Conservation (phyloP, 176 grass and related monocot genomes). For the Triticum urartu region DNA sequence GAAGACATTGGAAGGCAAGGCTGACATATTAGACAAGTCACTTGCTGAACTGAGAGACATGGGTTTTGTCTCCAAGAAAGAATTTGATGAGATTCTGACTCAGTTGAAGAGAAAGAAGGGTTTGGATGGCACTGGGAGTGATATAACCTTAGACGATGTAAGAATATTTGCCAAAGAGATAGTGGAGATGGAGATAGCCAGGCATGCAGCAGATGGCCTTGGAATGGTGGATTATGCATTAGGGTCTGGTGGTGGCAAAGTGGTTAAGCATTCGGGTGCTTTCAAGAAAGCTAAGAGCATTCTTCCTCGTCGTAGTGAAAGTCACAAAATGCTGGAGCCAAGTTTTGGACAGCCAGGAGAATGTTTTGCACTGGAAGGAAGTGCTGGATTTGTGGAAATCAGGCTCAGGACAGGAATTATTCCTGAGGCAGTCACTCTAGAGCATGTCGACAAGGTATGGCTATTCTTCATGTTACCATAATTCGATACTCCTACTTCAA, state of each 20-base stretch:
- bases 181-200: slow-evolving; percentile 87
- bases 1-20: slow-evolving; percentile 63
- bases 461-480: background rate
- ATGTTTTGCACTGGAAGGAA: slow-evolving; percentile 89
- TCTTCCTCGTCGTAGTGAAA: slow-evolving; percentile 27
- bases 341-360: slow-evolving; percentile 96
- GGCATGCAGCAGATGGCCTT: slow-evolving; percentile 88
- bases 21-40: slow-evolving; percentile 63
- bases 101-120: slow-evolving; percentile 60
- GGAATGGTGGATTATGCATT: slow-evolving; percentile 94
- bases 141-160: slow-evolving; percentile 68
- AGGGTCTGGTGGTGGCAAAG: slow-evolving; percentile 71
- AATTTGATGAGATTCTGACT: slow-evolving; percentile 66
- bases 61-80: slow-evolving; percentile 65
- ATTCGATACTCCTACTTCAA: background rate
- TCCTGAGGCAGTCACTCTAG: slow-evolving; percentile 71
- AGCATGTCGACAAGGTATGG: slow-evolving; percentile 91
- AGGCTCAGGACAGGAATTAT: slow-evolving; percentile 69
- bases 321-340: slow-evolving; percentile 87
- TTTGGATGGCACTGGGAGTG: slow-evolving; percentile 30
- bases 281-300: slow-evolving; percentile 36
- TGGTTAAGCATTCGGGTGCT: slow-evolving; percentile 65
- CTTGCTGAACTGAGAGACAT: slow-evolving; percentile 56
- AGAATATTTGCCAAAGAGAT: slow-evolving; percentile 79
- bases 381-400: slow-evolving; percentile 77